Evolutionary conservation across 768 basidiomycete species (phyloP).

Genomic region (Coprinopsis sp.): DNA sequence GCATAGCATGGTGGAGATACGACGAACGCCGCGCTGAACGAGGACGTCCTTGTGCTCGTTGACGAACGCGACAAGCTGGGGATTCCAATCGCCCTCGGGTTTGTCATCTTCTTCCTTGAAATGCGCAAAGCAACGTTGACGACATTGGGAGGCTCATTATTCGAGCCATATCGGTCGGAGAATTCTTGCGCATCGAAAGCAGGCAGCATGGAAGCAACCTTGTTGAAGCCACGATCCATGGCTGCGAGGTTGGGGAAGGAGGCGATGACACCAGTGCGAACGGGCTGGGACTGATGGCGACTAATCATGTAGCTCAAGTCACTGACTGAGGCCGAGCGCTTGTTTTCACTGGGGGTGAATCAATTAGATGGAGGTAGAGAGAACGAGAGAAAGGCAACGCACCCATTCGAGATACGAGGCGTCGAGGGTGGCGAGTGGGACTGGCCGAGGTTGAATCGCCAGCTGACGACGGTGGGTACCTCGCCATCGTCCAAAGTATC

Average conservation of each 20-base stretch:
- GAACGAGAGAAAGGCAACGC: slow-evolving; percentile 11
- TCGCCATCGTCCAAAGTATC: slow-evolving; percentile 82
- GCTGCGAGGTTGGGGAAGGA: slow-evolving; percentile 77
- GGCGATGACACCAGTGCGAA: slow-evolving; percentile 87
- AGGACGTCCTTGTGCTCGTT: slow-evolving; percentile 65
- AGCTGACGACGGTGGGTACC: slow-evolving; percentile 73
- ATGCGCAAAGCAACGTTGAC: slow-evolving; percentile 91
- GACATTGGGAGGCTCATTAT: slow-evolving; percentile 82
- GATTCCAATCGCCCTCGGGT: slow-evolving; percentile 72
- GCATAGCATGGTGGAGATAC: slow-evolving; percentile 89
- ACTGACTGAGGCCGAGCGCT: slow-evolving; percentile 88
- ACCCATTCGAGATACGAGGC: slow-evolving; percentile 58
- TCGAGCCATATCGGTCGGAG: slow-evolving; percentile 66
- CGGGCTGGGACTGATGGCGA: slow-evolving; percentile 81
- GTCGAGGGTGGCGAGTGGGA: slow-evolving; percentile 84
- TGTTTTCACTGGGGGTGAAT: slow-evolving; percentile 40
- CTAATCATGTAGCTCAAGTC: slow-evolving; percentile 92
- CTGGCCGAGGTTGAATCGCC: slow-evolving; percentile 94
- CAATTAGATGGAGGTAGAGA: not conserved
- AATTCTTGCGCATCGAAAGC: slow-evolving; percentile 68
- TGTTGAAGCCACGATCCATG: slow-evolving; percentile 68
- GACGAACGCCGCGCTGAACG: slow-evolving; percentile 76
- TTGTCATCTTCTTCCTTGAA: slow-evolving; percentile 74
- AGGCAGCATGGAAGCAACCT: slow-evolving; percentile 70
- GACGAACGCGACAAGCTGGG: slow-evolving; percentile 64